Base-by-base conservation (phyloP, 2,329 filamentous ascomycete genomes). In the Colletotrichum tropicicola region DNA sequence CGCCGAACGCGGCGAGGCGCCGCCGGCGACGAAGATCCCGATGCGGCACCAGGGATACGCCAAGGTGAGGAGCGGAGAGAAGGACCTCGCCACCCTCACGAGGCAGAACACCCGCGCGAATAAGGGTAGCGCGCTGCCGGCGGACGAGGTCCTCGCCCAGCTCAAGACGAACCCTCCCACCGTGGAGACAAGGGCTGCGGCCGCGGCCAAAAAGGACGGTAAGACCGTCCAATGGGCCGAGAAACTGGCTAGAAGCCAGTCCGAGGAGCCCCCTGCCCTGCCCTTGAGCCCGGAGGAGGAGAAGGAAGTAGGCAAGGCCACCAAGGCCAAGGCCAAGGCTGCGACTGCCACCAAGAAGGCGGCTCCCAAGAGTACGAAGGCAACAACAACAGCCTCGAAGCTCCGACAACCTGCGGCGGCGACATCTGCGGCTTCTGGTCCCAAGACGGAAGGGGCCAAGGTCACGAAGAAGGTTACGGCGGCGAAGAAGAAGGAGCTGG, bases 81-180 rank as follows among this genome's bases (percentile, higher is more conserved):
- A 80, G 68, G 78, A 82, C 47, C 68, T 82, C 8, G 79, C 79
- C 0, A 72, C 77, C 2, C 63, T 82, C 43, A 83, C 81, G 1
- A 70, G 77, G 4, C 72, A 75, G 53, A 84, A 84, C 65, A 84
- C 81, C 2, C 73, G 79, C 27, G 81, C 80, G 67, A 84, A 84
- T 65, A 82, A 82, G 71, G 77, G 70, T 4, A 73, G 69, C 17
- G 74, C 81, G 1, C 59, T 79, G 5, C 70, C 69, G 6, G 78
- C 79, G 0, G 66, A 69, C 15, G 54, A 73, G 1, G 70, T 77
- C 0, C 68, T 79, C 1, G 71, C 73, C 2, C 68, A 69, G 19
- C 71, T 74, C 48, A 62, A 66, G 52, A 32, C 52, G 7, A 19
- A 10, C 10, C 39, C 45, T 0, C 28, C 51, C 0, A 12, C n/a